Conservation (phyloP, 805 yeast species). For the Metschnikowia borealis region DNA sequence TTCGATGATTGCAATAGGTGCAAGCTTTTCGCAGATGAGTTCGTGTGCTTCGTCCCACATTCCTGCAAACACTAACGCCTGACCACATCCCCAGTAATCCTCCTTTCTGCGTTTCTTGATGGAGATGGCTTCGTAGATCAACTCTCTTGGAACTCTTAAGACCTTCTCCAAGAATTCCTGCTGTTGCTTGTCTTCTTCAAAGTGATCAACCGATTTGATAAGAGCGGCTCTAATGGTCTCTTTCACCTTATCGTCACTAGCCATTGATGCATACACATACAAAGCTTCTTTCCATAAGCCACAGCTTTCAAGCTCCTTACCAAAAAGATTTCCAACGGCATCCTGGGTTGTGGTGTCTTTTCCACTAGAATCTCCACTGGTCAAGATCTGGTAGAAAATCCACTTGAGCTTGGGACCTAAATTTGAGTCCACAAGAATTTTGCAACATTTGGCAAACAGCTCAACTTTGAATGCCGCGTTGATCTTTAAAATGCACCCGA, state of each 20-base stretch:
- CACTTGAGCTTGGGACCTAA: slow-evolving; percentile 46
- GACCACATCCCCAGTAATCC: slow-evolving; percentile 56
- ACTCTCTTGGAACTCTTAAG: slow-evolving; percentile 45
- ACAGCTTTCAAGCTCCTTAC: slow-evolving; percentile 44
- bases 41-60: slow-evolving; percentile 62
- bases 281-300: slow-evolving; percentile 57
- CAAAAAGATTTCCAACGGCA: slow-evolving; percentile 37
- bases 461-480: slow-evolving; percentile 10
- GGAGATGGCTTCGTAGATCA: slow-evolving; percentile 60
- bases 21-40: slow-evolving; percentile 53
- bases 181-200: slow-evolving; percentile 19
- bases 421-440: slow-evolving; percentile 7
- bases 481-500: slow-evolving; percentile 18
- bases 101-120: slow-evolving; percentile 45
- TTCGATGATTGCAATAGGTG: slow-evolving; percentile 66
- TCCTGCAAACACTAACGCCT: slow-evolving; percentile 58
- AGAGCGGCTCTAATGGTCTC: slow-evolving; percentile 36
- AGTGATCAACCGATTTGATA: slow-evolving; percentile 29
- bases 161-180: slow-evolving; percentile 34
- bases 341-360: slow-evolving; percentile 14
- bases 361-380: slow-evolving; percentile 6
- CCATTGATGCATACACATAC: slow-evolving; percentile 57
- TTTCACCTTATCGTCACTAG: slow-evolving; percentile 43
- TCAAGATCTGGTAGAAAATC: slow-evolving; percentile 46
- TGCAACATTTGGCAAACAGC: slow-evolving; percentile 7